Percentiles rank a stretch among this genome's conserved stretches.
Conservation (phyloP, 2,329 filamentous ascomycete species). For the Beauveria brongniartii region DNA sequence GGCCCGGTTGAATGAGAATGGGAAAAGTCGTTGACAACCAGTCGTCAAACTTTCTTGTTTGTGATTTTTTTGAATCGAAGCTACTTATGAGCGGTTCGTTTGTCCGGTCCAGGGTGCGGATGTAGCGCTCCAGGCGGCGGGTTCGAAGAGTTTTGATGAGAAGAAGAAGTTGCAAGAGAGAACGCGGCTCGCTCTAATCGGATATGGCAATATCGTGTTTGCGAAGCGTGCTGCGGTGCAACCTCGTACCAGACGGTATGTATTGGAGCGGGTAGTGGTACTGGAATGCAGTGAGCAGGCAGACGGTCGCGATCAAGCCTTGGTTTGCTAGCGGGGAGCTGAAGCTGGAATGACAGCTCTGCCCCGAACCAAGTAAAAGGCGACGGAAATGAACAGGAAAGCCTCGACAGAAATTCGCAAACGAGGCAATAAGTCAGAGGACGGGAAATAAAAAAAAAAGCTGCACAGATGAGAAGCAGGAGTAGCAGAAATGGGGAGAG, state of each 20-base stretch:
- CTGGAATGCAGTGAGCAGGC: slow-evolving; percentile 6
- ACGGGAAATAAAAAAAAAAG: background rate
- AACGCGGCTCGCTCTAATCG: slow-evolving; percentile 6
- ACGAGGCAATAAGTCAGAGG: background rate
- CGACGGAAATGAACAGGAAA: background rate
- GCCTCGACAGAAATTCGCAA: background rate
- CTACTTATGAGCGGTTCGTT: background rate
- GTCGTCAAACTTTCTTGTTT: background rate
- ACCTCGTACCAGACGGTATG: slow-evolving; percentile 11
- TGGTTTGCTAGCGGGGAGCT: background rate
- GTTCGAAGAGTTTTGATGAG: background rate
- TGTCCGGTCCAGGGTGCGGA: background rate
- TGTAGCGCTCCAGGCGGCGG: slow-evolving; percentile 7
- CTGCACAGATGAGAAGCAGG: slow-evolving; percentile 3
- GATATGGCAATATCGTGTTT: background rate
- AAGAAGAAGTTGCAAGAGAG: background rate
- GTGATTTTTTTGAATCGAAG: background rate
- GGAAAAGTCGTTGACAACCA: background rate
- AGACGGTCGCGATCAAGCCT: background rate
- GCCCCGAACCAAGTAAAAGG: background rate
- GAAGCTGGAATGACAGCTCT: slow-evolving; percentile 7
- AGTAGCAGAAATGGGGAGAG: background rate
- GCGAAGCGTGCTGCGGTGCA: background rate
- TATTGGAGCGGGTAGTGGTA: background rate
- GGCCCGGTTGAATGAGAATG: background rate